Base-by-base conservation (phyloP, 805 yeast species). In the Candida mattraensis region DNA sequence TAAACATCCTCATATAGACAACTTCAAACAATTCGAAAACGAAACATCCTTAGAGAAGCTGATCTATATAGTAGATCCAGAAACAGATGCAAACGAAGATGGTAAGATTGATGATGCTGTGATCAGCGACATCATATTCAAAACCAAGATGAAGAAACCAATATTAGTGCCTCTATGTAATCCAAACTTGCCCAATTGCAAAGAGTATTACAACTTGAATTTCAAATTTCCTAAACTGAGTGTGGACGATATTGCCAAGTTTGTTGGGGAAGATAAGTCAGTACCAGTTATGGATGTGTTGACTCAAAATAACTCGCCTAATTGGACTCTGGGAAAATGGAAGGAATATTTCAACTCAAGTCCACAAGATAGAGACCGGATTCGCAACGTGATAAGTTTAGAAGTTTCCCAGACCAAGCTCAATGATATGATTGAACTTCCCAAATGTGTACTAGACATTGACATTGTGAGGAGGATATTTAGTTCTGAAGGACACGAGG, bases 231-330 rank as follows among this genome's bases (percentile, higher is more conserved):
- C 95, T 0, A 50, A 53, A 5, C 63, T 85, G 24, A 70, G 77
- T 6, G 78, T 86, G 5, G 67, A 72, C 28, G 64, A 75, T 40
- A 70, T 86, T 0, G 65, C 82, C 0, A 70, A 71, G 5, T 53
- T 67, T 9, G 70, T 87, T 18, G 96, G 95, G 0, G 72, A 61
- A 4, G 83, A 79, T 24, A 61, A 63, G 4, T 72, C 71, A 1
- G 72, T 88, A 1, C 94, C 86, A 37, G 95, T 88, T 2, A 86
- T 88, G 91, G 96, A 88, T 56, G 95, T 87, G 3, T 67, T 83
- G 15, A 80, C 94, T 0, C 96, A 88, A 51, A 81, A 82, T 37
- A 72, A 77, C 24, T 53, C 67, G 9, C 77, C 80, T 0, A 70
- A 72, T 9, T 87, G 95, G 96, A 69, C 72, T 13, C 58, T 87